Evolutionary conservation across 495 filamentous ascomycete genomes (phyloP), one percentile per base, ranked within the genome.

Genomic region (Podospora comata): DNA sequence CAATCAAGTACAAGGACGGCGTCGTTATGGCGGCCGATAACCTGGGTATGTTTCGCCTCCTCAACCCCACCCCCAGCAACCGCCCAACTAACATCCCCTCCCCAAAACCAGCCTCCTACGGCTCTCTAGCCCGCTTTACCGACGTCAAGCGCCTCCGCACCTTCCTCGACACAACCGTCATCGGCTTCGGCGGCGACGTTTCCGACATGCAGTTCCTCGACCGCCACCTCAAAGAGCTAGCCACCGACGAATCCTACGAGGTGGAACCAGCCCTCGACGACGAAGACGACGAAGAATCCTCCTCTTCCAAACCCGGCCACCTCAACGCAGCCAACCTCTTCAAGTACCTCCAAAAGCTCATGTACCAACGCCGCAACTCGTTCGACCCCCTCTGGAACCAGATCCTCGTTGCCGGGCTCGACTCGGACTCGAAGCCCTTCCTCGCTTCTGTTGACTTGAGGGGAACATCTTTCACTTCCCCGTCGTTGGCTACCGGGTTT

Each of bases 371-470:
- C 23, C 94, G 95, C 67, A 90, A 90, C 70, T 90, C 97, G 72
- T 94, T 99, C 85, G 92, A 99, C 84, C 96, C 96, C 9, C 86
- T 99, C 56, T 99, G 95, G 95, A 99, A 99, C 79, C 87, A 91
- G 72, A 84, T 98, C 19, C 87, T 99, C 18, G 91, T 99, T 55
- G 93, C 90, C 60, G 95, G 95, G 4, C 84, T 96, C 72, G 94
- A 97, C 80, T 87, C 84, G 57, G 84, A 90, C 28, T 84, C 83
- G 54, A 87, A 91, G 78, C 95, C 95, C 9, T 98, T 96, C 86
- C 84, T 98, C 55, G 93, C 91, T 65, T 90, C 86, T 60, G 92
- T 92, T 55, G 96, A 99, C 84, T 85, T 99, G 53, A 86, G 97
- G 59, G 95, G 95, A 71, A 98, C 95, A 20, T 93, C 93, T 7